A percentile compares a stretch with the other conserved stretches of the same genome.
These are phyloP conservation scores for Apophysomyces sp. DNA, from an alignment of 371 early-diverging fungal genomes.

Conservation along the genomic window DNA sequence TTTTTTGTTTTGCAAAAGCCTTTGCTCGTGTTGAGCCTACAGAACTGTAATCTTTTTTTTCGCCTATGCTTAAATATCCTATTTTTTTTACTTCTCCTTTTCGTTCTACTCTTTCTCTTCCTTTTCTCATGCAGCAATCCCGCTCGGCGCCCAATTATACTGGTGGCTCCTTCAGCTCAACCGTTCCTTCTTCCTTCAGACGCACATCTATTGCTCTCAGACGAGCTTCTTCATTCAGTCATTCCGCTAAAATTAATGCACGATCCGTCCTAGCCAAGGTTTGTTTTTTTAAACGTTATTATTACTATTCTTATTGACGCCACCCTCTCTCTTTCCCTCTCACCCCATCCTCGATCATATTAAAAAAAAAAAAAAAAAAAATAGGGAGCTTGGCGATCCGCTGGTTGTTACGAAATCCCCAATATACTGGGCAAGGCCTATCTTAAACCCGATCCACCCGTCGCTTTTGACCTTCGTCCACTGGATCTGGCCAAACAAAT, in stretches of 20 bases:
- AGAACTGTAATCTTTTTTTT: not conserved
- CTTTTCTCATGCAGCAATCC: constrained; percentile 7
- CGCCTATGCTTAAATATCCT: constrained; percentile 4
- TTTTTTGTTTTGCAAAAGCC: not conserved
- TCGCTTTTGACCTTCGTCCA: constrained; percentile 34
- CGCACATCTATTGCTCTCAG: constrained; percentile 15
- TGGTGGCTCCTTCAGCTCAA: constrained; percentile 27
- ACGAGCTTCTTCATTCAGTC: constrained; percentile 20
- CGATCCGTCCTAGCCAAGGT: constrained; percentile 9
- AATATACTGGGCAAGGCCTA: constrained; percentile 34
- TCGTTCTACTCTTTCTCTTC: constrained; percentile 5
- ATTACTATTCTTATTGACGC: too few relatives aligned
- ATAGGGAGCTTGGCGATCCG: constrained; percentile 29
- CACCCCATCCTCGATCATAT: too few relatives aligned
- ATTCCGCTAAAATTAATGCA: constrained; percentile 20
- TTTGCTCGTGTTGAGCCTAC: not conserved
- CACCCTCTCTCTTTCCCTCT: too few relatives aligned
- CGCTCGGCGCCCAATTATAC: constrained; percentile 5
- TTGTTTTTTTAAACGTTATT: constrained; percentile 7
- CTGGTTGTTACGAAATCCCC: constrained; percentile 31
- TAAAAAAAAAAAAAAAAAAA: constrained; percentile 6
- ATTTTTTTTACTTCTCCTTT: constrained; percentile 9
- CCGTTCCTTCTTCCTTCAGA: constrained; percentile 11
- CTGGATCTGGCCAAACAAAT: constrained; percentile 31
- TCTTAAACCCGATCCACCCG: constrained; percentile 40